Conservation (phyloP, 805 yeast species). For the Nakazawaea ambrosiae region DNA sequence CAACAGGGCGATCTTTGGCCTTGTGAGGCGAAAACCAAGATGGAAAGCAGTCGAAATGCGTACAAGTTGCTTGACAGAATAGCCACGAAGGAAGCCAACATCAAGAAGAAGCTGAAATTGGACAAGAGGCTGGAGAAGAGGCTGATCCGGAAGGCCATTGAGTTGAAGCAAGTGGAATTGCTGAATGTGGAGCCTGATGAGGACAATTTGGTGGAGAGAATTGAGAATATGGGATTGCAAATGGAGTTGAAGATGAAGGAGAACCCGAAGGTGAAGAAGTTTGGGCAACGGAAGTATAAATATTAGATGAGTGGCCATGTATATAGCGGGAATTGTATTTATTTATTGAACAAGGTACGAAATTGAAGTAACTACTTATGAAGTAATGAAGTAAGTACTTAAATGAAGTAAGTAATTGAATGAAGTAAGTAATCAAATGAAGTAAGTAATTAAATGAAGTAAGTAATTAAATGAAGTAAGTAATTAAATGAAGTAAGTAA, state of each 20-base stretch:
- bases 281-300: slow-evolving; percentile 5
- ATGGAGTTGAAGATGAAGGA: slow-evolving; percentile 4
- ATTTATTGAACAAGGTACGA: no score
- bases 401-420: no score
- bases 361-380: no score
- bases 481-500: no score
- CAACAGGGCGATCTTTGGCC: slow-evolving; percentile 88
- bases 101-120: background rate
- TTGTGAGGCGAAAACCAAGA: slow-evolving; percentile 50
- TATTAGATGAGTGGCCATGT: slow-evolving; percentile 1
- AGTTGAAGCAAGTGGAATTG: slow-evolving; percentile 3
- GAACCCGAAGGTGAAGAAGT: slow-evolving; percentile 4
- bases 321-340: background rate
- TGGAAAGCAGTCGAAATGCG: slow-evolving; percentile 11
- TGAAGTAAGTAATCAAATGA: no score
- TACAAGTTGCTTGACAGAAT: slow-evolving; percentile 6
- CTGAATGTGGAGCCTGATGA: slow-evolving; percentile 7
- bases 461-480: no score
- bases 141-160: background rate
- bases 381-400: no score
- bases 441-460: no score
- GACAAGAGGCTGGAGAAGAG: slow-evolving; percentile 3
- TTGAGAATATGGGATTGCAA: slow-evolving; percentile 8
- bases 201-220: slow-evolving; percentile 7
- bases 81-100: slow-evolving; percentile 6